phyloP scores from a whole-genome alignment of 305 asterid species.

The Fraxinus albicans region DNA sequence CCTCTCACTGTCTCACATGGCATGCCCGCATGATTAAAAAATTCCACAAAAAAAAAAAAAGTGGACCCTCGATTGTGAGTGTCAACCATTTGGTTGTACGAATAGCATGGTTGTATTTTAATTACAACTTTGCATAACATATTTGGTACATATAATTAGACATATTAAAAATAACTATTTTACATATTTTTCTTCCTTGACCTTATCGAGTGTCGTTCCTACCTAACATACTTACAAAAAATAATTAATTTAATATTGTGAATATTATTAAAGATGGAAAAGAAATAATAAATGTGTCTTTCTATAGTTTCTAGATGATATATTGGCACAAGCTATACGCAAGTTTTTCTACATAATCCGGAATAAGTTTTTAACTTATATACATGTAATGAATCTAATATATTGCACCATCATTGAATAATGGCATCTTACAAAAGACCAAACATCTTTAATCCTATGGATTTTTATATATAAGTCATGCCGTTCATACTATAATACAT shows the following conservation, averaged over 20 bases:
- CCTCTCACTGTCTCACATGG: no score
- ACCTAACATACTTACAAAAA: not conserved
- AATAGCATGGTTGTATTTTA: no score
- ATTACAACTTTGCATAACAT: no score
- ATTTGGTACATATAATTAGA: no score
- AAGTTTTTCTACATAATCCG: not conserved
- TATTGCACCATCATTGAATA: not conserved
- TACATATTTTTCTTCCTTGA: not conserved
- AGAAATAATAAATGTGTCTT: not conserved
- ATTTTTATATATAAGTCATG: not conserved
- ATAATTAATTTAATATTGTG: not conserved
- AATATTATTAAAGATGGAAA: no score
- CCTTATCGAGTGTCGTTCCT: not conserved
- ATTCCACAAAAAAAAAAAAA: no score
- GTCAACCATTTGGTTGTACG: no score
- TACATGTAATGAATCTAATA: not conserved
- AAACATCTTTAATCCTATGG: not conserved
- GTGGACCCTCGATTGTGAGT: no score
- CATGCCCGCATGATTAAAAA: no score
- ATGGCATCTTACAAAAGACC: not conserved
- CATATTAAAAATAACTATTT: no score
- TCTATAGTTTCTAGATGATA: no score
- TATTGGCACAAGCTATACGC: not conserved
- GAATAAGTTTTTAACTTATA: not conserved
- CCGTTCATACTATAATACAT: not conserved